Conservation (phyloP, 441 rosid genomes). For the Adansonia rubrostipa region DNA sequence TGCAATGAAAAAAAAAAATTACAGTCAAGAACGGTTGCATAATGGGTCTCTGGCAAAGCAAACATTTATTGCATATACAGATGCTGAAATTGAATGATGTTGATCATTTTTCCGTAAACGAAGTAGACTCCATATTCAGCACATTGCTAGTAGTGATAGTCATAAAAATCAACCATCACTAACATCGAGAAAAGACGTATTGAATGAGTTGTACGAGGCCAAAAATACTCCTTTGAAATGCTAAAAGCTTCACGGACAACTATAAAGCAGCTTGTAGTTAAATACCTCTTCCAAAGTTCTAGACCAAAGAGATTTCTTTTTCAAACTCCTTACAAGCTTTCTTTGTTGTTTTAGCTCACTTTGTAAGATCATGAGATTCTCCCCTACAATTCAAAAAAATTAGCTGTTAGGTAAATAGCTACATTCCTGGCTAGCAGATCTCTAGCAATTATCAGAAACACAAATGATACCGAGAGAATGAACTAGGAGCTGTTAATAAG, state of each 20-base stretch:
- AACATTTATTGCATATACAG: background rate
- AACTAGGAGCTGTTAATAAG: constrained; percentile 9
- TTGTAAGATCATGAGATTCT: constrained; percentile 59
- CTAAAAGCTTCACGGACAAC: background rate
- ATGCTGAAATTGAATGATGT: constrained; percentile 1
- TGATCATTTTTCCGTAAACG: background rate
- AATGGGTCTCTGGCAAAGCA: constrained; percentile 41
- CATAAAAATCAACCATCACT: background rate
- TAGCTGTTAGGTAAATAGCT: constrained; percentile 25
- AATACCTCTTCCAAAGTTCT: constrained; percentile 73
- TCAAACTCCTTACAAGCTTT: constrained; percentile 70
- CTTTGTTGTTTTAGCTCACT: constrained; percentile 76
- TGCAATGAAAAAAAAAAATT: constrained; percentile 41
- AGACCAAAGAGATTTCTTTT: constrained; percentile 78
- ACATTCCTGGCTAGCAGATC: constrained; percentile 6
- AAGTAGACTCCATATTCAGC: constrained; percentile 2
- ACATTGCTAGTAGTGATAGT: background rate
- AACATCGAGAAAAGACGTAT: background rate
- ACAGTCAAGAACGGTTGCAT: constrained; percentile 55
- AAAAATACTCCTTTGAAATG: no score
- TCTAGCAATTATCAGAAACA: constrained; percentile 18
- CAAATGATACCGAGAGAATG: background rate
- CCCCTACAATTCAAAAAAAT: constrained; percentile 56
- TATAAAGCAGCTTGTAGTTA: constrained; percentile 22
- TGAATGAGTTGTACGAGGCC: no score